Evolutionary conservation across 2,329 filamentous ascomycete species (phyloP).

Genomic region (Sclerotinia trifoliorum): DNA sequence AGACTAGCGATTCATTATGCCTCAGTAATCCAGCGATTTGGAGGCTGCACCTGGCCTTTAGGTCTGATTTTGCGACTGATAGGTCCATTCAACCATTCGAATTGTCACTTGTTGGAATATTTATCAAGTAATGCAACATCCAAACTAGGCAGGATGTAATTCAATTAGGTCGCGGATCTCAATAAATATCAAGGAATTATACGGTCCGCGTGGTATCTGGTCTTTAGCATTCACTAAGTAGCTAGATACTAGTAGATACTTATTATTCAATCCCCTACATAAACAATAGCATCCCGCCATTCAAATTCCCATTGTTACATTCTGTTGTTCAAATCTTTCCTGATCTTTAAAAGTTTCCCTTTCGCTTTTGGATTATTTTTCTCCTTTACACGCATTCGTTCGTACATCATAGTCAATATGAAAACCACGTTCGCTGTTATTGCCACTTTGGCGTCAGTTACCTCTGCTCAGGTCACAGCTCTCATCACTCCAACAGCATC

Average conservation of each 20-base stretch:
- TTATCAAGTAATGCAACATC: slow-evolving; percentile 1
- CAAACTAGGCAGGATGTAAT: background rate
- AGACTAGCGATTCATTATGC: background rate
- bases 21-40: background rate
- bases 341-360: background rate
- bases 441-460: slow-evolving; percentile 45
- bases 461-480: slow-evolving; percentile 44
- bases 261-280: background rate
- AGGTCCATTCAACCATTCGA: background rate
- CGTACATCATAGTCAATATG: slow-evolving; percentile 32
- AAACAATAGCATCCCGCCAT: slow-evolving; percentile 3
- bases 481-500: slow-evolving; percentile 49
- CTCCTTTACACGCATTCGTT: background rate
- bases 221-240: background rate
- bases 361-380: slow-evolving; percentile 1
- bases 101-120: background rate
- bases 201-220: background rate
- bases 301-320: background rate
- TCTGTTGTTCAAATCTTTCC: background rate
- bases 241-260: background rate
- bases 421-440: slow-evolving; percentile 39
- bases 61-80: background rate
- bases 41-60: background rate
- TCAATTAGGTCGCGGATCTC: background rate
- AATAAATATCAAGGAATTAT: background rate